Evolutionary conservation across 345 rosid species (phyloP).

Genomic region (Schrenkiella parvula): DNA sequence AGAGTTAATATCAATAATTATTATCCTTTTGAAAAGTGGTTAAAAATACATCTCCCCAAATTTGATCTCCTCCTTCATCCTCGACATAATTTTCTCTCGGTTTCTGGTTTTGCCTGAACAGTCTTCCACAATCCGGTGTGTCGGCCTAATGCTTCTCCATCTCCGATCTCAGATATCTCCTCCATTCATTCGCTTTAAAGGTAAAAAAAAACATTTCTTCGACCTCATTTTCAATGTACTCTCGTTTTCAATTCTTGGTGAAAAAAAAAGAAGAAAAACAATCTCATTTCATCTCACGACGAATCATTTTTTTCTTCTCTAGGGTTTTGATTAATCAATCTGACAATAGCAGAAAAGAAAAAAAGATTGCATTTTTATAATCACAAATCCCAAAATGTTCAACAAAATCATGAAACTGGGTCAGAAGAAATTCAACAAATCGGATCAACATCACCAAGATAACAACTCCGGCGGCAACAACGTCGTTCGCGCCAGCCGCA

Average conservation of each 20-base stretch:
- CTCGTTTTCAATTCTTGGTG: neutral
- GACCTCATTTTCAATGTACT: neutral
- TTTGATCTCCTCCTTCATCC: conserved; percentile 16
- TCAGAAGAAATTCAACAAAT: conserved; percentile 41
- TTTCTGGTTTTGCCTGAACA: conserved; percentile 22
- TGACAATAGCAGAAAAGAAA: neutral
- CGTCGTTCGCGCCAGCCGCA: conserved; percentile 29
- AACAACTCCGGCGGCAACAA: conserved; percentile 20
- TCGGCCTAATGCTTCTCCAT: conserved; percentile 16
- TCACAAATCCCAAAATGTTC: conserved; percentile 26
- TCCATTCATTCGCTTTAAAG: conserved; percentile 2
- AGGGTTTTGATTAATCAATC: conserved; percentile 18
- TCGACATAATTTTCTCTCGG: conserved; percentile 12
- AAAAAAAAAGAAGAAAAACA: neutral
- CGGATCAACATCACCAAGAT: conserved; percentile 33
- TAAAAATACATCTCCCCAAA: conserved; percentile 13
- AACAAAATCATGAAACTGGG: conserved; percentile 37
- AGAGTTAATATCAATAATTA: neutral
- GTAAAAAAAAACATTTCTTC: neutral
- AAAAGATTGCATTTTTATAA: conserved; percentile 14
- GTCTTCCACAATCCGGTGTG: neutral
- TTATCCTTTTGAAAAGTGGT: neutral
- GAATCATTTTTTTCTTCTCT: neutral
- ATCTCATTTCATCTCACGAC: conserved; percentile 8
- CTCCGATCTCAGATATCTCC: conserved; percentile 10